phyloP scores from a whole-genome alignment of 768 basidiomycete species.

The Hysterangium stoloniferum region DNA sequence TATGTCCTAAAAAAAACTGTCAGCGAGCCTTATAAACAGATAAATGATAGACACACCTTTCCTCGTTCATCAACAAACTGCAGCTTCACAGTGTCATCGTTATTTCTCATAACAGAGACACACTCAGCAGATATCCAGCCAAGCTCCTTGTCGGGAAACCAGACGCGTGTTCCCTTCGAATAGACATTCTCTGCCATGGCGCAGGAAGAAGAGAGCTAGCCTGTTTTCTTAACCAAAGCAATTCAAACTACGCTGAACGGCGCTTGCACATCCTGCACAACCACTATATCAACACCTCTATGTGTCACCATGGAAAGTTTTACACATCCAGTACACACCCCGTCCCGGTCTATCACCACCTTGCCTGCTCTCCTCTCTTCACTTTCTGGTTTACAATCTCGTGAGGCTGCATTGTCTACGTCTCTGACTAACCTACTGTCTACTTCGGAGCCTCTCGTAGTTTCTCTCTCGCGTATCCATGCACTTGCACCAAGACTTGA shows the following conservation, averaged over 20 bases:
- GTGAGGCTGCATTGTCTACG: slow-evolving; percentile 69
- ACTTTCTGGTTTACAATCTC: slow-evolving; percentile 65
- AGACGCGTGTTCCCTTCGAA: slow-evolving; percentile 82
- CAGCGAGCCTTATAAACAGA: slow-evolving; percentile 7
- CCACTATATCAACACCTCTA: no score
- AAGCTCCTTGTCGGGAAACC: slow-evolving; percentile 91
- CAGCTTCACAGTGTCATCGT: slow-evolving; percentile 74
- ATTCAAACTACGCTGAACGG: not conserved
- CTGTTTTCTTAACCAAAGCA: no score
- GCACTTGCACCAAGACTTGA: slow-evolving; percentile 56
- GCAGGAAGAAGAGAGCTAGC: slow-evolving; percentile 3
- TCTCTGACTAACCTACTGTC: slow-evolving; percentile 66
- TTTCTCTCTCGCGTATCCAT: slow-evolving; percentile 54
- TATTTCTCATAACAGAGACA: slow-evolving; percentile 48
- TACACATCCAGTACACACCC: not conserved
- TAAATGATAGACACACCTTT: slow-evolving; percentile 48
- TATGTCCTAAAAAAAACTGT: slow-evolving; percentile 49
- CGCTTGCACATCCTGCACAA: not conserved
- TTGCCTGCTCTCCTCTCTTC: slow-evolving; percentile 67
- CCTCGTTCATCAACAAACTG: slow-evolving; percentile 85
- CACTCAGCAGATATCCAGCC: slow-evolving; percentile 94
- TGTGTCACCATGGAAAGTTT: no score
- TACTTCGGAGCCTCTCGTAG: slow-evolving; percentile 54
- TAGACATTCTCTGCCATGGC: slow-evolving; percentile 87
- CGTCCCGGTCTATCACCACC: slow-evolving; percentile 37